A percentile compares a stretch with the other conserved stretches of the same genome.
Evolutionary conservation across 2,329 filamentous ascomycete genomes (phyloP).

Genomic region (Fusarium papillatum): DNA sequence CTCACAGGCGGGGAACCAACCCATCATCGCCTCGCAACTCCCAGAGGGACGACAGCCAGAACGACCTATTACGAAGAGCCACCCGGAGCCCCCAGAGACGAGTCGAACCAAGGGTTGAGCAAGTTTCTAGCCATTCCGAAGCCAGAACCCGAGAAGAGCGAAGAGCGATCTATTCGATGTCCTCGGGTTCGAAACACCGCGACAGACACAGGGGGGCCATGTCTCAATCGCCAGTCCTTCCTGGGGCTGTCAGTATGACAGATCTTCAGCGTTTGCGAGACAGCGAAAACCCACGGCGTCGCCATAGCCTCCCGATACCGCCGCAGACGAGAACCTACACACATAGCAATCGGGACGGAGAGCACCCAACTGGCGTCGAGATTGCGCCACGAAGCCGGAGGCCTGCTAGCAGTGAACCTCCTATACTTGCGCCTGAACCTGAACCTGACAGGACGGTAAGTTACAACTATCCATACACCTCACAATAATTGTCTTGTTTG

Average conservation of each 20-base stretch:
- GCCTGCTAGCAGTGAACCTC: too few relatives aligned
- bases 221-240: background rate
- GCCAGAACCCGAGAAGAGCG: background rate
- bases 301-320: background rate
- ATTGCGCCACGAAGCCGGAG: too few relatives aligned
- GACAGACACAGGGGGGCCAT: background rate
- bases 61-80: background rate
- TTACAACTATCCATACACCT: too few relatives aligned
- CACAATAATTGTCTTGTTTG: too few relatives aligned
- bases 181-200: background rate
- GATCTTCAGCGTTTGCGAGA: background rate
- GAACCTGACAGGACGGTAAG: too few relatives aligned
- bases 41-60: background rate
- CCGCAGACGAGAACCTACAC: background rate
- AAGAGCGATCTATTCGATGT: background rate
- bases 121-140: background rate
- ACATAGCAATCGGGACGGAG: background rate
- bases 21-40: background rate
- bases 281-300: background rate
- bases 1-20: background rate
- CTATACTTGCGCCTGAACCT: too few relatives aligned
- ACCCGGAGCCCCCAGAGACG: background rate
- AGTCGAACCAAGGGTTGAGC: background rate
- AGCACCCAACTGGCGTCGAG: too few relatives aligned
- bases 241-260: background rate